Percentiles rank a stretch among this genome's conserved stretches.
These are phyloP conservation scores for Chimonanthus salicifolius DNA, from an alignment of 164 flowering plant genomes.

Conservation along the genomic window DNA sequence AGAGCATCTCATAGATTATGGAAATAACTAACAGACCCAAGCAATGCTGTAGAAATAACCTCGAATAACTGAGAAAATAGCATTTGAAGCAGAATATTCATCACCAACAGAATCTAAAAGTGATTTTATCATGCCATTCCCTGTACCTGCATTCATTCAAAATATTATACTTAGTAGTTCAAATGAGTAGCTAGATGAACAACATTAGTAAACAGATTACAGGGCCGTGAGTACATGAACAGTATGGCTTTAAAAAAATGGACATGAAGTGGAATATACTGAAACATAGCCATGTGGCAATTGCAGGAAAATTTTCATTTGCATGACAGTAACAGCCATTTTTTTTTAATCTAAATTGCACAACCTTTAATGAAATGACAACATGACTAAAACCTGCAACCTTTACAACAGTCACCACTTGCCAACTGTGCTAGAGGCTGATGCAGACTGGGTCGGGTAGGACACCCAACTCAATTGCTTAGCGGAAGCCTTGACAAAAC, in stretches of 20 bases:
- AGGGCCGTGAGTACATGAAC: background rate
- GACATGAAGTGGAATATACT: no score
- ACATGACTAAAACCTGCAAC: no score
- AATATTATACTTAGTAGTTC: background rate
- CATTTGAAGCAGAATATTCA: slow-evolving; percentile 56
- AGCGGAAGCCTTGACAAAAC: no score
- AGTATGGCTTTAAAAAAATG: background rate
- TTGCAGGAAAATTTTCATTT: no score
- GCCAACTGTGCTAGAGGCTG: no score
- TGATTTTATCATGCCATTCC: slow-evolving; percentile 97
- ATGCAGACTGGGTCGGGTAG: no score
- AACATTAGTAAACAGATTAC: background rate
- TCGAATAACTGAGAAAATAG: slow-evolving; percentile 68
- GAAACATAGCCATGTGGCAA: no score
- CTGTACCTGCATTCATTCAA: slow-evolving; percentile 58
- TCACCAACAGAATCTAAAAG: slow-evolving; percentile 74
- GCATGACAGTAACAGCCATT: no score
- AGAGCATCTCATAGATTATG: background rate
- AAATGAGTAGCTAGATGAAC: background rate
- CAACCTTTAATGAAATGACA: no score
- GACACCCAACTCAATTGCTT: no score
- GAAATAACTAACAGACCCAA: slow-evolving; percentile 1
- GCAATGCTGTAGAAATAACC: slow-evolving; percentile 31
- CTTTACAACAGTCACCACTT: no score
- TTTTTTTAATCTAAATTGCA: no score